A percentile compares a stretch with the other conserved stretches of the same genome.
Evolutionary conservation across 2,329 filamentous ascomycete species (phyloP).

Genomic region (Pseudogymnoascus sp.): DNA sequence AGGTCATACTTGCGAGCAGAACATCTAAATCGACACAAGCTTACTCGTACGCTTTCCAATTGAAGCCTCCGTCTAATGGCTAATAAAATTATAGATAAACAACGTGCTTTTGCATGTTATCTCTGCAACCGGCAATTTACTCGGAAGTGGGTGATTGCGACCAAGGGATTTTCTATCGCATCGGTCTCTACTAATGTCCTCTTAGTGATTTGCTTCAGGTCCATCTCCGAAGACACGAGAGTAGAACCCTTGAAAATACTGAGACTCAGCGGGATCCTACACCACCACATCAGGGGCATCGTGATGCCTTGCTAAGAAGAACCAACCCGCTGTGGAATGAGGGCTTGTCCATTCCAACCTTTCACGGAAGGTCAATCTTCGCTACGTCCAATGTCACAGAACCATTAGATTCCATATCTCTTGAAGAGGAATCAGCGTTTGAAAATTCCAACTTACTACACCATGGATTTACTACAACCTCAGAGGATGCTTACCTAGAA

Average conservation of each 20-base stretch:
- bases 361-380: neutral
- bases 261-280: neutral
- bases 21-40: neutral
- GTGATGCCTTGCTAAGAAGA: neutral
- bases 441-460: neutral
- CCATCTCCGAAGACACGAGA: neutral
- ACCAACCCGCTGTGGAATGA: neutral
- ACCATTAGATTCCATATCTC: neutral
- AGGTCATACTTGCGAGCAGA: neutral
- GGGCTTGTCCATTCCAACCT: neutral
- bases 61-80: neutral
- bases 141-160: neutral
- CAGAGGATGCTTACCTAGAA: slow-evolving; percentile 35
- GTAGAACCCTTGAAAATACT: neutral
- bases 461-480: slow-evolving; percentile 29
- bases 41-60: neutral
- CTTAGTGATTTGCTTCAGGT: neutral
- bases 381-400: neutral
- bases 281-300: neutral
- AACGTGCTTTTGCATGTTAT: neutral
- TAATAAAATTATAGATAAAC: neutral
- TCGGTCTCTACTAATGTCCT: neutral
- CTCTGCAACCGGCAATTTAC: neutral
- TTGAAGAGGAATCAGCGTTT: neutral
- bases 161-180: neutral